These are phyloP conservation scores for Aegilops bicornis DNA, from an alignment of 176 grass and related monocot genomes.

Conservation along the genomic window DNA sequence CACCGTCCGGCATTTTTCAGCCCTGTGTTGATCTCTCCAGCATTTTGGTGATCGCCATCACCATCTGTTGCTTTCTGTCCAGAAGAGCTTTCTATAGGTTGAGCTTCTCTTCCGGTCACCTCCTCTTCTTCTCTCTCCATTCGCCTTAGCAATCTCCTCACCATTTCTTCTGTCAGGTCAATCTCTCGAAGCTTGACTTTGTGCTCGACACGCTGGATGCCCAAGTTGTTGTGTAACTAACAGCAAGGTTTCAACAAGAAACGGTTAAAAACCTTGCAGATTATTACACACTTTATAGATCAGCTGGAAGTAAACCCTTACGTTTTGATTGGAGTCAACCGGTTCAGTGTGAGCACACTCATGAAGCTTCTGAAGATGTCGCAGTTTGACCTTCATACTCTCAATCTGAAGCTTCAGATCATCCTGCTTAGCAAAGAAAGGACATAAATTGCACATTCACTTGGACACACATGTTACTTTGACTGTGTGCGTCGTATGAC, in stretches of 20 bases:
- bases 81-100: not conserved
- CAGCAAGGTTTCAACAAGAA: slow-evolving; percentile 15
- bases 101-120: slow-evolving; percentile 19
- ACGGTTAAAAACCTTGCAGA: not conserved
- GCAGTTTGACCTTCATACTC: slow-evolving; percentile 46
- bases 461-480: not conserved
- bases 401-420: slow-evolving; percentile 62
- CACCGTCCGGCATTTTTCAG: not conserved
- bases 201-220: slow-evolving; percentile 22
- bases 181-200: slow-evolving; percentile 52
- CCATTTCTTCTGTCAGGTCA: slow-evolving; percentile 29
- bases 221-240: slow-evolving; percentile 29
- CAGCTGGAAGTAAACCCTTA: slow-evolving; percentile 23
- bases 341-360: slow-evolving; percentile 41
- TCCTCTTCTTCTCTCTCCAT: slow-evolving; percentile 35
- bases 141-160: slow-evolving; percentile 36
- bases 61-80: slow-evolving; percentile 22
- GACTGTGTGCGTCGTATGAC: not conserved
- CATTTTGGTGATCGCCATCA: slow-evolving; percentile 11
- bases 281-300: not conserved
- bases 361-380: slow-evolving; percentile 41
- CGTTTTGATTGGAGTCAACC: slow-evolving; percentile 32
- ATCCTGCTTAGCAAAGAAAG: slow-evolving; percentile 34
- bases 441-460: not conserved
- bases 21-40: slow-evolving; percentile 25